Evolutionary conservation across 352 stramenopile genomes (phyloP), one percentile per base, ranked within the genome.

Genomic region (Phytopythium sindhum): DNA sequence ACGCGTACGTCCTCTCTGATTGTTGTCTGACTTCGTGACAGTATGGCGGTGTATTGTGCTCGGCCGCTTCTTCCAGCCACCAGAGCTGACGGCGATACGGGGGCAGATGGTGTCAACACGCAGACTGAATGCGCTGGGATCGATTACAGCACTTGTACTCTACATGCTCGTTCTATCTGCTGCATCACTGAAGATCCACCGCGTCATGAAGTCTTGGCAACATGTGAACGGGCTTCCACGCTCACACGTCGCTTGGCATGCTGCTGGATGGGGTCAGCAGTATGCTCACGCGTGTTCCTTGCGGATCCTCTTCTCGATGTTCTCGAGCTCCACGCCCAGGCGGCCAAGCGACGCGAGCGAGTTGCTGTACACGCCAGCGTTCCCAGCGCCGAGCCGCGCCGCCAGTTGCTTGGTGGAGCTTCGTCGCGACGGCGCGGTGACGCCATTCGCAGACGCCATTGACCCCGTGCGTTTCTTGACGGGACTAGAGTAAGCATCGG

Each of bases 261-360:
- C 6, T 57, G 51, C 10, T 5, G n/a, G 5, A 55, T 23, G 23
- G n/a, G 6, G 42, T 23, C 14, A 10, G 42, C 21, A 8, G 7
- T 50, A 26, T 26, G 31, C 21, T 47, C 33, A 60, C 10, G 41
- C 41, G 39, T 60, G 52, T 14, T 57, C 53, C 57, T 62, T 74
- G 14, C 64, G 66, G 47, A 93, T 87, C 60, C 88, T 83, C 56
- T 76, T 83, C 63, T 90, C 81, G 50, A 93, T 81, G n/a, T 74
- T 76, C 64, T 90, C 81, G 39, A 93, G 64, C 58, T 91, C 83
- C 6, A 84, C 66, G 33, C 80, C 73, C 37, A 92, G 74, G 17
- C 83, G 83, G 19, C 77, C 68, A 42, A 91, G 68, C 2, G 80
- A 86, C 2, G 74, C 73, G 17, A 92, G 57, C 5, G 84, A 89